Base-by-base conservation (phyloP, 2,329 filamentous ascomycete species). In the Amphichorda felina region DNA sequence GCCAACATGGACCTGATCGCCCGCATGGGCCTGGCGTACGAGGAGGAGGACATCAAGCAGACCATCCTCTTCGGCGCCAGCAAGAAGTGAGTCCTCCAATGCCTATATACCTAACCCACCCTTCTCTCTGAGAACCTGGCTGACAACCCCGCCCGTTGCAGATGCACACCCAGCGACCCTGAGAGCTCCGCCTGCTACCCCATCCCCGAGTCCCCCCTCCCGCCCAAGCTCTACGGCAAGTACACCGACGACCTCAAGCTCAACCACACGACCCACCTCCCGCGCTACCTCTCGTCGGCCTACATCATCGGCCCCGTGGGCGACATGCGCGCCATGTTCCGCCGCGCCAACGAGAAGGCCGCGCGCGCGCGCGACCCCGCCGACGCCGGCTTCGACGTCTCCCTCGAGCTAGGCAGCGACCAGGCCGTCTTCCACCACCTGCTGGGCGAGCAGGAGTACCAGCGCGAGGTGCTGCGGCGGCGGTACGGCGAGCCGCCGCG, bases 371-470 rank as follows among this genome's bases (percentile, higher is more conserved):
- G 16, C 16, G n/a, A 13, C 15, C 29, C 29, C 29, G 13, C 19
- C 17, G 31, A 24, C 19, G 11, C 31, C 14, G 18, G 27, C 27
- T 33, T 25, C 24, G 31, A 33, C 17, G 30, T 27, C 5, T 15
- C 18, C 18, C 29, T 33, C 22, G 9, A 27, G 33, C 29, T 27
- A 8, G 50, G 48, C 3, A 50, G 45, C 30, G 50, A 54, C 34
- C 51, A 54, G 39, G 44, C 43, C 38, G 43, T 54, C 39, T 52
- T 50, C 38, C 41, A 41, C 34, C 48, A 49, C 36, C 50, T 53
- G 34, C 46, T 47, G 29, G 50, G 49, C 18, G 45, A 50, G 41
- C 51, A 53, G 21, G 50, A 53, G 39, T 48, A 44, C 36, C 47
- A 50, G 25, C 48, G 50, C 27, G 50, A 53, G 24, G 43, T 45